These are phyloP conservation scores for Silene coronaria DNA, from an alignment of 179 eudicot genomes.

Conservation along the genomic window DNA sequence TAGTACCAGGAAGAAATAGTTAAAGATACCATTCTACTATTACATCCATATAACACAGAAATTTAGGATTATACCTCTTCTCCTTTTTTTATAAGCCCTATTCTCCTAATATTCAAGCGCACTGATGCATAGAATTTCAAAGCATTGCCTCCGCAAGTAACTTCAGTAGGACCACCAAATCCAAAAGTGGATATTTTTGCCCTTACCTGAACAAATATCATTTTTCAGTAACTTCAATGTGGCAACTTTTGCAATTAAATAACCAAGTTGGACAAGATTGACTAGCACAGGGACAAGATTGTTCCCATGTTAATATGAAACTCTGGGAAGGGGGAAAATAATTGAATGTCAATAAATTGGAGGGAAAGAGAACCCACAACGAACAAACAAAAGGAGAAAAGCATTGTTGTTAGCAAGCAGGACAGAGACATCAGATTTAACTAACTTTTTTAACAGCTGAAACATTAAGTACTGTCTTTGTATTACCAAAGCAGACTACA, in stretches of 20 bases:
- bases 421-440: background rate
- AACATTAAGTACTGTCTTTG: background rate
- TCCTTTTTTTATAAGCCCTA: constrained; percentile 72
- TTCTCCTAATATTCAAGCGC: constrained; percentile 74
- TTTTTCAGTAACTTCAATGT: constrained; percentile 7
- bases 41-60: constrained; percentile 1
- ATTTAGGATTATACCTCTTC: constrained; percentile 41
- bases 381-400: background rate
- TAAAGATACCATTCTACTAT: background rate
- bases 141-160: constrained; percentile 98
- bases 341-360: background rate
- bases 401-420: constrained; percentile 1
- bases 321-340: background rate
- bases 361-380: background rate
- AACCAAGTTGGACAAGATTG: background rate
- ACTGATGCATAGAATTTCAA: constrained; percentile 94
- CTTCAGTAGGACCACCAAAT: constrained; percentile 80
- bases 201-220: constrained; percentile 50
- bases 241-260: background rate
- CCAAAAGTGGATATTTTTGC: constrained; percentile 75
- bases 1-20: background rate
- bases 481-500: background rate
- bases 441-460: background rate
- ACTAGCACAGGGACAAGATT: background rate
- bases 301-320: background rate